phyloP scores from a whole-genome alignment of 192 early-diverging fungal genomes.

The Umbelopsis isabellina region DNA sequence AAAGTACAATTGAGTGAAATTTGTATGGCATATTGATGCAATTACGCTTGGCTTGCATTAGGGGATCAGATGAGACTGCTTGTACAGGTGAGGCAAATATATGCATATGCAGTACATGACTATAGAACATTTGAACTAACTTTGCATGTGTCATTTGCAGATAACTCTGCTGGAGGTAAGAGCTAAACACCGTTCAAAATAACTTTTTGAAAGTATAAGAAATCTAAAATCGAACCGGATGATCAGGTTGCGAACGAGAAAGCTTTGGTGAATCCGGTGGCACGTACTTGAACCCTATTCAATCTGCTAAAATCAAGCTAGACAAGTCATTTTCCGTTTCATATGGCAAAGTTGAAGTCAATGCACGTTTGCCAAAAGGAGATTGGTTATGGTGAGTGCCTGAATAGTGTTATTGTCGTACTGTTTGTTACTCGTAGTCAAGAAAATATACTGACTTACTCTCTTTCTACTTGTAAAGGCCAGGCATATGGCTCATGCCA shows the following conservation, averaged over 20 bases:
- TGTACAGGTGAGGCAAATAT: slow-evolving; percentile 32
- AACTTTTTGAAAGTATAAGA: background rate
- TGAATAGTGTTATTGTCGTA: background rate
- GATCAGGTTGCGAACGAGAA: slow-evolving; percentile 46
- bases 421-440: no score
- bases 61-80: slow-evolving; percentile 9
- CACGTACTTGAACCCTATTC: slow-evolving; percentile 63
- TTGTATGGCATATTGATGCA: no score
- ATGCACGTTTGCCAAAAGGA: slow-evolving; percentile 58
- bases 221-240: background rate
- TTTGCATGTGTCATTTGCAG: background rate
- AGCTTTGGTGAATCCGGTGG: slow-evolving; percentile 46
- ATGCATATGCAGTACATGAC: background rate
- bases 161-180: slow-evolving; percentile 35
- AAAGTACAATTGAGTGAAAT: no score
- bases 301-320: slow-evolving; percentile 54
- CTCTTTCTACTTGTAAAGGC: slow-evolving; percentile 3
- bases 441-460: background rate
- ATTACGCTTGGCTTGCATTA: background rate
- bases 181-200: background rate
- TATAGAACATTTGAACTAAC: background rate
- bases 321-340: slow-evolving; percentile 48
- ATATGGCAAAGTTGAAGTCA: slow-evolving; percentile 61
- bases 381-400: slow-evolving; percentile 53
- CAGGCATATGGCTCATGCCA: slow-evolving; percentile 67